Percentiles rank a stretch among this genome's conserved stretches.
Evolutionary conservation across 768 basidiomycete species (phyloP).

Genomic region (Panellus pusillus): DNA sequence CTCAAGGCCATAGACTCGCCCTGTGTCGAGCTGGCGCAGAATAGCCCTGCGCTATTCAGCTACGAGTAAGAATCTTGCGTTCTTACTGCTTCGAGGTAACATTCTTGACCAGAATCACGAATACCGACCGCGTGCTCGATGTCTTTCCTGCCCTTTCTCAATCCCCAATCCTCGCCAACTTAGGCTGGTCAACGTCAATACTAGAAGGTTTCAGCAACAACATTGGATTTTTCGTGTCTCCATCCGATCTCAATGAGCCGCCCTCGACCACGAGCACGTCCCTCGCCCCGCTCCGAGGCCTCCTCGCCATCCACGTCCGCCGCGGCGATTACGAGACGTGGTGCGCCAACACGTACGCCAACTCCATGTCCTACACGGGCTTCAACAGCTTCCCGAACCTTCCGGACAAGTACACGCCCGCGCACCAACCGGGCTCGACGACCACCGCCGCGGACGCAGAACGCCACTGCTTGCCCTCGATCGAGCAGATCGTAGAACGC

Average conservation of each 20-base stretch:
- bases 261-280: constrained; percentile 14
- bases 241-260: constrained; percentile 14
- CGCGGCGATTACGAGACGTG: constrained; percentile 56
- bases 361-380: constrained; percentile 46
- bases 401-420: constrained; percentile 44
- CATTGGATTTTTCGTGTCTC: constrained; percentile 37
- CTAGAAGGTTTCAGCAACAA: constrained; percentile 50
- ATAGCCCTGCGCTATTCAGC: constrained; percentile 13
- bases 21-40: constrained; percentile 11
- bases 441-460: constrained; percentile 10
- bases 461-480: constrained; percentile 53
- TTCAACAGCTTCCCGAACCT: constrained; percentile 56
- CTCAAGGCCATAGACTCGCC: constrained; percentile 3
- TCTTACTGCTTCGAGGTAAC: background rate
- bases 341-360: constrained; percentile 40
- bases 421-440: constrained; percentile 3
- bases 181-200: constrained; percentile 65
- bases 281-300: constrained; percentile 37
- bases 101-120: constrained; percentile 46
- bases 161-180: constrained; percentile 51
- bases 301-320: constrained; percentile 58
- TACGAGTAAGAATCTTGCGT: constrained; percentile 2
- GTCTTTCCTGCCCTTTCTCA: constrained; percentile 43
- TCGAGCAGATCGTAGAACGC: constrained; percentile 47
- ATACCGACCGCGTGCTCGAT: constrained; percentile 41